These are phyloP conservation scores for Penicillium sp. DNA, from an alignment of 2,329 filamentous ascomycete genomes.

Conservation along the genomic window DNA sequence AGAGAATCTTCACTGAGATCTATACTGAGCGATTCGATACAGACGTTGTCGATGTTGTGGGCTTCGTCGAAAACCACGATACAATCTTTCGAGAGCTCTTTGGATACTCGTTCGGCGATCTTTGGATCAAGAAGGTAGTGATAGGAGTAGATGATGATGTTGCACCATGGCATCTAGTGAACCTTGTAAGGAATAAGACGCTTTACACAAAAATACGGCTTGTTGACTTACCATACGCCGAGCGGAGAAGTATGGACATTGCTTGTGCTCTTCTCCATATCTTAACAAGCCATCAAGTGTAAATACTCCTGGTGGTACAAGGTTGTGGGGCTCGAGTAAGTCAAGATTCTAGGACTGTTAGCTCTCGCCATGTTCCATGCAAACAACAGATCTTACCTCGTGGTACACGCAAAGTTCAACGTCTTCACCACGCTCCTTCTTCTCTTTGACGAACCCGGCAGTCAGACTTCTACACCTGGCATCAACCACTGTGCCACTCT, in stretches of 20 bases:
- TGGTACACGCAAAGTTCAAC: conserved; percentile 95
- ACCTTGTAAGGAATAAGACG: conserved; percentile 20
- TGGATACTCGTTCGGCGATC: conserved; percentile 91
- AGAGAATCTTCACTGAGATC: conserved; percentile 94
- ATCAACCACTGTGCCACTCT: conserved; percentile 90
- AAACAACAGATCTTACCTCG: conserved; percentile 56
- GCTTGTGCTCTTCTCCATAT: conserved; percentile 93
- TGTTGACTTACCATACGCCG: conserved; percentile 70
- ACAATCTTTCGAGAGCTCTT: conserved; percentile 94
- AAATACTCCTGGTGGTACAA: conserved; percentile 93
- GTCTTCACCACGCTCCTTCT: conserved; percentile 90
- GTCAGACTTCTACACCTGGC: conserved; percentile 93
- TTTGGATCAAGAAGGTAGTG: conserved; percentile 97
- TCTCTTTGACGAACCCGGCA: conserved; percentile 94
- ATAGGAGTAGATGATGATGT: conserved; percentile 99
- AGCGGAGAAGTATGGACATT: conserved; percentile 96
- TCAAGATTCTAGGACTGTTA: conserved; percentile 69
- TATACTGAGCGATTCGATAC: conserved; percentile 94
- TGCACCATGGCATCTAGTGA: conserved; percentile 89
- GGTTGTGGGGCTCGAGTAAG: conserved; percentile 86
- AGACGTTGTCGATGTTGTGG: conserved; percentile 99
- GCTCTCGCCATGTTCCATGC: not conserved
- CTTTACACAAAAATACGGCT: not conserved
- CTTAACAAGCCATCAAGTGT: conserved; percentile 83
- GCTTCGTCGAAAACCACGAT: conserved; percentile 99